Conservation (phyloP, 805 yeast genomes). For the Candida tibetensis region DNA sequence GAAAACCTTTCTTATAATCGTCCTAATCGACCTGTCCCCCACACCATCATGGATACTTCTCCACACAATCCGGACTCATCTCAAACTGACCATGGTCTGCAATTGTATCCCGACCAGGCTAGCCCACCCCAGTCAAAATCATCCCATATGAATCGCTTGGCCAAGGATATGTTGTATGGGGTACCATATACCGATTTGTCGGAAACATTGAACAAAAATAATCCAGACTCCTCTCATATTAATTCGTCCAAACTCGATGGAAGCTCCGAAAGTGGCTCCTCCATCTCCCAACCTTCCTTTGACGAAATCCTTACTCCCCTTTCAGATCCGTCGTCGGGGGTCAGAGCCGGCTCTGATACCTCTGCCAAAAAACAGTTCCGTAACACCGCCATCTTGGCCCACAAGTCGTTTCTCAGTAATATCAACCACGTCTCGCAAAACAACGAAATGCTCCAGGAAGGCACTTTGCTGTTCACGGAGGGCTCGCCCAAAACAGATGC, state of each 20-base stretch:
- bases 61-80: no score
- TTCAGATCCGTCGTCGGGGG: background rate
- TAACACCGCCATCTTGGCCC: conserved; percentile 11
- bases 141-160: no score
- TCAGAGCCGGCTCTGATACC: background rate
- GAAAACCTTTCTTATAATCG: no score
- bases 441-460: conserved; percentile 15
- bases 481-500: conserved; percentile 7
- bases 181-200: no score
- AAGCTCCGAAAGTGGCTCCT: background rate
- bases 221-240: no score
- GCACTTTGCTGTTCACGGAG: conserved; percentile 5
- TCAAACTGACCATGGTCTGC: no score
- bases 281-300: conserved; percentile 6
- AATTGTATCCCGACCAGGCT: no score
- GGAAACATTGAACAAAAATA: no score
- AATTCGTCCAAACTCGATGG: background rate
- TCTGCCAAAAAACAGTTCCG: conserved; percentile 5
- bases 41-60: no score
- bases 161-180: no score
- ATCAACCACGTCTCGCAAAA: conserved; percentile 24
- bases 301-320: conserved; percentile 1
- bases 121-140: no score
- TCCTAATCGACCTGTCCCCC: no score
- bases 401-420: conserved; percentile 24